Evolutionary conservation across 768 basidiomycete species (phyloP).

Genomic region (Lactarius psammicola): DNA sequence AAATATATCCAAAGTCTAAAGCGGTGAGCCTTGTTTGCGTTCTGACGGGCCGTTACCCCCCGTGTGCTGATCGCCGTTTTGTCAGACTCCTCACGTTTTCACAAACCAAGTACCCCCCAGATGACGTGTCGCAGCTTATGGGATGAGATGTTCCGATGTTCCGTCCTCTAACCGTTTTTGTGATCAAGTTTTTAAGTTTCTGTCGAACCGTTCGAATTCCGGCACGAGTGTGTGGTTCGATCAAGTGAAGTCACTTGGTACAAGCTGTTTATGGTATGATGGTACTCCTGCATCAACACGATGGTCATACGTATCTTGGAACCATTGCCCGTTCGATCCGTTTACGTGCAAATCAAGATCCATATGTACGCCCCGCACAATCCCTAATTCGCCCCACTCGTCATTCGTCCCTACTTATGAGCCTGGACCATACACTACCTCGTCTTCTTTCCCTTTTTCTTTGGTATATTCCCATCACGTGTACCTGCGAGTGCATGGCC

Average conservation of each 20-base stretch:
- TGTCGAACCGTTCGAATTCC: constrained; percentile 14
- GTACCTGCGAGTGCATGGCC: constrained; percentile 63
- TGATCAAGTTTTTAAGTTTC: constrained; percentile 10
- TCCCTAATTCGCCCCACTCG: not conserved
- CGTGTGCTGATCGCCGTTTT: constrained; percentile 20
- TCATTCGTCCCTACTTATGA: not conserved
- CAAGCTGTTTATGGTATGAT: constrained; percentile 21
- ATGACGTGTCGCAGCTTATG: constrained; percentile 90
- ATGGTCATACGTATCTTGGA: constrained; percentile 5
- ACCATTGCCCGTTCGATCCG: constrained; percentile 6
- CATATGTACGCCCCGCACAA: not conserved
- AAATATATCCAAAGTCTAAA: constrained; percentile 99
- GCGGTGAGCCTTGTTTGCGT: constrained; percentile 55
- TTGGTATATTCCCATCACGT: constrained; percentile 30
- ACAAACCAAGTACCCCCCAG: constrained; percentile 94
- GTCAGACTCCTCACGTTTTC: constrained; percentile 87
- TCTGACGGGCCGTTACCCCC: not conserved
- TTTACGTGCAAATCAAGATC: constrained; percentile 19
- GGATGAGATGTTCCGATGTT: constrained; percentile 40
- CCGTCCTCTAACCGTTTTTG: constrained; percentile 12
- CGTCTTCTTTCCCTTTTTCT: constrained; percentile 40
- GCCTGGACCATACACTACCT: constrained; percentile 27
- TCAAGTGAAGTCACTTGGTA: constrained; percentile 23
- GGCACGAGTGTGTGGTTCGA: constrained; percentile 11
- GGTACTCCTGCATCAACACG: constrained; percentile 10